Evolutionary conservation across 2,329 filamentous ascomycete species (phyloP), one percentile per base, ranked within the genome.

Genomic region (Akanthomyces lecanii): DNA sequence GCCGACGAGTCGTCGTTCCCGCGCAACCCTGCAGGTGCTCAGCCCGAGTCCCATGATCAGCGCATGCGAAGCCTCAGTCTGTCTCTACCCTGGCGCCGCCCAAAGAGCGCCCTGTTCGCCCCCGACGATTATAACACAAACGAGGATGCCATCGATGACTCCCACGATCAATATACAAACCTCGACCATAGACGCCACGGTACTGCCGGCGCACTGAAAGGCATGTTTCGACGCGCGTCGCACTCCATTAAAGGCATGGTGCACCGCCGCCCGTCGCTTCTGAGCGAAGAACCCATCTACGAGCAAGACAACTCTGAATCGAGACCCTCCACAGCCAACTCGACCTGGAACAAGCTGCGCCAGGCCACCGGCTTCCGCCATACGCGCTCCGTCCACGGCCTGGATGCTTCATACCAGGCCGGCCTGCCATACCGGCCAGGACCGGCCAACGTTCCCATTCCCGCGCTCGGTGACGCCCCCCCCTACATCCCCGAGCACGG

Each of bases 401-500:
- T 78, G 33, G 76, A 80, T 28, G 33, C 66, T n/a, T 68, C 67
- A 18, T 65, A 71, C 11, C 33, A 45, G 23, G 28, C 70, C 72
- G 2, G 33, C 65, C 11, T 67, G 65, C 65, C 66, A 30, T 70
- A 72, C 30, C 69, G 72, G 16, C 68, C 71, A 42, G 69, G 73
- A 16, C 68, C 71, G 16, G 64, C 69, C 10, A 66, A 70, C 21
- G 62, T 74, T n/a, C 78, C 79, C 0, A 71, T 83, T 4, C 82
- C 83, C 2, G 82, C 81, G 4, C 73, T 78, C 63, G 79, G 79
- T 36, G 76, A 76, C 38, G 83, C 82, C 63, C 86, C 86, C 5
- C 85, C 86, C 0, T 74, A 86, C 63, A 87, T 89, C 33, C 86
- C 86, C 4, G 76, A 76, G 12, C 81, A 86, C 61, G 83, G 80